Evolutionary conservation across 83 land plant species (phyloP).

Genomic region (Thuja plicata): DNA sequence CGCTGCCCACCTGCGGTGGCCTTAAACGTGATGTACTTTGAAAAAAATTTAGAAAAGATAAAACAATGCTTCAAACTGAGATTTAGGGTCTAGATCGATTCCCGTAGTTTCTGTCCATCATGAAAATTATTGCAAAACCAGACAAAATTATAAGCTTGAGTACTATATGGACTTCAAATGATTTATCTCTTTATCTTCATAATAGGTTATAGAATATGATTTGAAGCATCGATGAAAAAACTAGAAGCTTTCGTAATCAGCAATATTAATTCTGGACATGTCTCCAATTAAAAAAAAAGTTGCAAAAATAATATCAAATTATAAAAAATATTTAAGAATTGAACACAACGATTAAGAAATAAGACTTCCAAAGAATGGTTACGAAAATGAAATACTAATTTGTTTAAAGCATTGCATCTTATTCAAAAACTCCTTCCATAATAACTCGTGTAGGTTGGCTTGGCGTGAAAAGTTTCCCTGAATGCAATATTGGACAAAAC

Average conservation of each 20-base stretch:
- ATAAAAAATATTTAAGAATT: no score
- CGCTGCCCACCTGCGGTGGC: no score
- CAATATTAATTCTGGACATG: no score
- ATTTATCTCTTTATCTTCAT: no score
- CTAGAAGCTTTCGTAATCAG: no score
- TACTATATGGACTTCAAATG: no score
- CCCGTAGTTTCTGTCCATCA: not conserved
- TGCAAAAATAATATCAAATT: no score
- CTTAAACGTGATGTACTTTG: no score
- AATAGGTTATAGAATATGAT: no score
- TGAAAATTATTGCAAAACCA: not conserved
- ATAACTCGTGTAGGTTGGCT: not conserved
- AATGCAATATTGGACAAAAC: not conserved
- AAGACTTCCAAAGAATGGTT: not conserved
- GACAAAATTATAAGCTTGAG: not conserved
- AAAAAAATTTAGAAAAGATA: not conserved
- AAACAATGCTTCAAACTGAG: not conserved
- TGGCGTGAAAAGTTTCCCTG: not conserved
- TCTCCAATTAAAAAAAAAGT: no score
- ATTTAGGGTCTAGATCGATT: not conserved
- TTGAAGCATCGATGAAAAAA: no score
- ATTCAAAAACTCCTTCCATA: not conserved
- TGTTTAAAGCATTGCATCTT: not conserved
- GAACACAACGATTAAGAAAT: no score
- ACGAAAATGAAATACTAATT: not conserved